Evolutionary conservation across 1,284 basidiomycete species (phyloP).

Genomic region (Trichosporon asahii): DNA sequence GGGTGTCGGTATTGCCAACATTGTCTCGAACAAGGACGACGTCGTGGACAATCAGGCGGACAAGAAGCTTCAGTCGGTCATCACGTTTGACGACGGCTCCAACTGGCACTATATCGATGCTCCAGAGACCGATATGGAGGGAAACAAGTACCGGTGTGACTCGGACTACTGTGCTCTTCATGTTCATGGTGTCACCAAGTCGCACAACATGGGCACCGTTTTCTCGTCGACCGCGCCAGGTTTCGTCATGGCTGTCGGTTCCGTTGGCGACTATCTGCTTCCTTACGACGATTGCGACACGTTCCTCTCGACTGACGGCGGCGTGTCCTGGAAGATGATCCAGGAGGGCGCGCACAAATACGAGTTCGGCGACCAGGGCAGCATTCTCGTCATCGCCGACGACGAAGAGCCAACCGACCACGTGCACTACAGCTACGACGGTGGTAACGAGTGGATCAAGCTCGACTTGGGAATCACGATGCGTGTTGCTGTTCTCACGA

Average conservation of each 20-base stretch:
- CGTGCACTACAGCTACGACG: constrained; percentile 78
- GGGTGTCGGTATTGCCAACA: constrained; percentile 86
- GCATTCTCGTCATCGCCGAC: constrained; percentile 76
- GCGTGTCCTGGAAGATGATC: constrained; percentile 79
- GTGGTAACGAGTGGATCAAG: constrained; percentile 74
- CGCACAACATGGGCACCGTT: constrained; percentile 87
- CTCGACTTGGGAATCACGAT: constrained; percentile 69
- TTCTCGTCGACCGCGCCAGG: constrained; percentile 95
- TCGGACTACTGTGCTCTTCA: constrained; percentile 72
- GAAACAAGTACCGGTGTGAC: constrained; percentile 44
- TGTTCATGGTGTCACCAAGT: constrained; percentile 82
- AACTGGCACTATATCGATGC: constrained; percentile 70
- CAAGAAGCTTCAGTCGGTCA: constrained; percentile 70
- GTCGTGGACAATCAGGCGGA: constrained; percentile 64
- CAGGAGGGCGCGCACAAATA: constrained; percentile 80
- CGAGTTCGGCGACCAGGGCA: constrained; percentile 88
- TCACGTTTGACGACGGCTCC: constrained; percentile 91
- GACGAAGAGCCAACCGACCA: constrained; percentile 77
- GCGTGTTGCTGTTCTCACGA: constrained; percentile 72
- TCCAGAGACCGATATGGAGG: constrained; percentile 63
- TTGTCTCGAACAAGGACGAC: constrained; percentile 75
- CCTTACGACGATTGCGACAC: constrained; percentile 88
- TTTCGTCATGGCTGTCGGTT: constrained; percentile 91
- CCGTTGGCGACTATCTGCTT: constrained; percentile 66
- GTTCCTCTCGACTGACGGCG: constrained; percentile 86